phyloP scores from a whole-genome alignment of 192 early-diverging fungal genomes.

The Coemansia sp. region DNA sequence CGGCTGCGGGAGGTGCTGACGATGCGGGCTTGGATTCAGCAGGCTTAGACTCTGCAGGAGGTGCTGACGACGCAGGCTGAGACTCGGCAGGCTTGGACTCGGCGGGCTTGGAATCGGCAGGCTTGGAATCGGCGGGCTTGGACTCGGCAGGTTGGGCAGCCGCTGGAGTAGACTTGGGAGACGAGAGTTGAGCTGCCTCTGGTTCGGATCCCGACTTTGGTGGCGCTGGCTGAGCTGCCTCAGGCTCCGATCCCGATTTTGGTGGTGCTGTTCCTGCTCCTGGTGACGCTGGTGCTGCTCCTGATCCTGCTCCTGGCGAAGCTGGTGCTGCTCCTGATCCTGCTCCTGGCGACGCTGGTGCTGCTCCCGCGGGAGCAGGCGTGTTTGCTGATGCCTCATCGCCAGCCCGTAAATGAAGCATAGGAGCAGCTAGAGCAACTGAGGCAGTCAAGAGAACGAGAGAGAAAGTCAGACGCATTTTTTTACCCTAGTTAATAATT shows the following conservation, averaged over 20 bases:
- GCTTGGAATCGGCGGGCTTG: no score
- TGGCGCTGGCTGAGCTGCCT: no score
- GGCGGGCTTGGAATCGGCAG: no score
- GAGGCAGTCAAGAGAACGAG: constrained; percentile 8
- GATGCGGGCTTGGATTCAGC: neutral
- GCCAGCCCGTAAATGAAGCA: constrained; percentile 2
- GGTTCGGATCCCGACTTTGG: no score
- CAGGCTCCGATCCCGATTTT: no score
- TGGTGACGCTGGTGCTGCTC: neutral
- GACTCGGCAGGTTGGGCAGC: neutral
- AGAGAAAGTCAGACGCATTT: constrained; percentile 15
- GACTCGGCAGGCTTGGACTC: no score
- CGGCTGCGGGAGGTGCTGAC: neutral
- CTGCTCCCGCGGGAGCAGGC: neutral
- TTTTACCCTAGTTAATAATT: neutral
- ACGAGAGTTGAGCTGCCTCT: no score
- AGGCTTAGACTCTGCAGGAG: neutral
- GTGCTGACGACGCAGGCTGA: neutral
- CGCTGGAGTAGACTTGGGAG: neutral
- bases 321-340: neutral
- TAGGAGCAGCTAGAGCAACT: constrained; percentile 13
- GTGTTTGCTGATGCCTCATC: neutral
- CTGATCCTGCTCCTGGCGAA: neutral
- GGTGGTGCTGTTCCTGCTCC: neutral
- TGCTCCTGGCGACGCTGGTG: no score